Conservation (phyloP, 1,284 basidiomycete genomes). For the Ustilago lituana region DNA sequence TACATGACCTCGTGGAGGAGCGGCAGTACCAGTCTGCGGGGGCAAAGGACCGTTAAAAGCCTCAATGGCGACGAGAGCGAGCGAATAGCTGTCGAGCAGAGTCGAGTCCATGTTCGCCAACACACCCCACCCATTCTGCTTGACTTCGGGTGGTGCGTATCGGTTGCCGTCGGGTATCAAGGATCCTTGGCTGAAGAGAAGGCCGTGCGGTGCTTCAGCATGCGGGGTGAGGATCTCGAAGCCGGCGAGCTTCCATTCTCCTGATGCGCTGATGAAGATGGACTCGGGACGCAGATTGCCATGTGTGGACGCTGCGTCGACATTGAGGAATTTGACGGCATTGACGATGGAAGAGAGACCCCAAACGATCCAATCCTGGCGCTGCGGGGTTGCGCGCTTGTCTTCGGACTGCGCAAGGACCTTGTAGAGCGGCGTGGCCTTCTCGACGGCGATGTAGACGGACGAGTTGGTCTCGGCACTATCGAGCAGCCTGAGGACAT, state of each 20-base stretch:
- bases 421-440: conserved; percentile 80
- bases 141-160: conserved; percentile 83
- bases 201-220: conserved; percentile 64
- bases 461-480: conserved; percentile 86
- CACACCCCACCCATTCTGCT: conserved; percentile 78
- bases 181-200: conserved; percentile 51
- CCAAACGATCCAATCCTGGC: conserved; percentile 89
- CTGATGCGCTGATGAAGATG: conserved; percentile 82
- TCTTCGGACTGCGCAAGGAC: conserved; percentile 69
- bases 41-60: conserved; percentile 59
- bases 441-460: conserved; percentile 94
- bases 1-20: conserved; percentile 80
- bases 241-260: conserved; percentile 95
- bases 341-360: conserved; percentile 89
- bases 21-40: conserved; percentile 76
- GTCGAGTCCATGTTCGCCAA: conserved; percentile 40
- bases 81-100: conserved; percentile 55
- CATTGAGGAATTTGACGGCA: conserved; percentile 89
- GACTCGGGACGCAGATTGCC: conserved; percentile 82
- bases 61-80: conserved; percentile 57
- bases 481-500: conserved; percentile 88
- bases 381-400: conserved; percentile 70
- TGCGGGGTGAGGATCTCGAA: conserved; percentile 83
- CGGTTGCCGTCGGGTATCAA: conserved; percentile 60
- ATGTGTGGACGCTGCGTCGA: conserved; percentile 74